Percentiles rank a stretch among this genome's conserved stretches.
phyloP scores from a whole-genome alignment of 306 rosid genomes.

The Rubus parviflorus region DNA sequence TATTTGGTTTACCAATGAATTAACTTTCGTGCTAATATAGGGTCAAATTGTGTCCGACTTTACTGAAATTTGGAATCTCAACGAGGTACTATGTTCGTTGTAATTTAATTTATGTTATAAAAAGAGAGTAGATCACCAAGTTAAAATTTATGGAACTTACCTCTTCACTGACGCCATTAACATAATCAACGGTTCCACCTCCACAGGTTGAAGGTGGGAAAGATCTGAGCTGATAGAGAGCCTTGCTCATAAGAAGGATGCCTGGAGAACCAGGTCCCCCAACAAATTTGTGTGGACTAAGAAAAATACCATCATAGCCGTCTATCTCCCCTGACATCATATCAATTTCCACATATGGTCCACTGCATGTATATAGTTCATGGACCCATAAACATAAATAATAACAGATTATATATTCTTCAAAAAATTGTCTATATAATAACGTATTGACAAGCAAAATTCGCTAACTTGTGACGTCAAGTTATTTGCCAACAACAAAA shows the following conservation, averaged over 20 bases:
- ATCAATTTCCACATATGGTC: slow-evolving; percentile 67
- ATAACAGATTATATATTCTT: not conserved
- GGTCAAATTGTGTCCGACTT: no score
- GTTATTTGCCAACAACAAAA: no score
- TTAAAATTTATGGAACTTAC: slow-evolving; percentile 24
- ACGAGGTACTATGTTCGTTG: no score
- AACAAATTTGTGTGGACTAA: slow-evolving; percentile 76
- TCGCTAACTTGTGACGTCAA: no score
- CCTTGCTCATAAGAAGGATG: slow-evolving; percentile 55
- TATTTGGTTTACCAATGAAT: not conserved
- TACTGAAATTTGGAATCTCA: no score
- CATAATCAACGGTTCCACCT: slow-evolving; percentile 76
- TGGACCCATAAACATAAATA: not conserved
- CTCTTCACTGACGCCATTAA: slow-evolving; percentile 69
- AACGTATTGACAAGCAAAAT: no score
- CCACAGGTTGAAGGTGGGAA: slow-evolving; percentile 85
- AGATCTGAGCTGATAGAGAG: slow-evolving; percentile 47
- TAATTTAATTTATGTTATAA: no score
- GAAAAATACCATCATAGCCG: slow-evolving; percentile 68
- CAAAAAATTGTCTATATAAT: no score
- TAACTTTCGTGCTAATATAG: not conserved
- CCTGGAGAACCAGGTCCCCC: slow-evolving; percentile 92
- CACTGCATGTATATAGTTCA: slow-evolving; percentile 39
- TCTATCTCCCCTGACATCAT: slow-evolving; percentile 54
- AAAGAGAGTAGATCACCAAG: not conserved